A percentile compares a stretch with the other conserved stretches of the same genome.
phyloP scores from a whole-genome alignment of 805 yeast genomes.

The Cyberlindnera subsufficiens region DNA sequence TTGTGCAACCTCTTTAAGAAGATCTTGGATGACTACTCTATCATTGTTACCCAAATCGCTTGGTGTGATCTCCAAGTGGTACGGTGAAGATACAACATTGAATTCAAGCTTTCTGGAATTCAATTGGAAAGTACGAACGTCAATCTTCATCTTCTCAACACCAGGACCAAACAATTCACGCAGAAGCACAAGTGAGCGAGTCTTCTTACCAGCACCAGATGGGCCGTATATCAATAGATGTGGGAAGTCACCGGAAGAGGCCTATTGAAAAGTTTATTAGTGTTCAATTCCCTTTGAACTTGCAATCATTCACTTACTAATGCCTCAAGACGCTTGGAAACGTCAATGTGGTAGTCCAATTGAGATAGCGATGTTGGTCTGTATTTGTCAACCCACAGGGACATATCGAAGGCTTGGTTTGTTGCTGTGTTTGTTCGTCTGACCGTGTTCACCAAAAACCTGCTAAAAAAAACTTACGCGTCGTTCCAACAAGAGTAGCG shows the following conservation, averaged over 20 bases:
- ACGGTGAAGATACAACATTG: constrained; percentile 86
- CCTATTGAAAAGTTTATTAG: constrained; percentile 11
- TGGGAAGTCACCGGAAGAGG: constrained; percentile 81
- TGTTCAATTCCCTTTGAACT: background rate
- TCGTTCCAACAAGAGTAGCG: background rate
- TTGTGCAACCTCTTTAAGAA: constrained; percentile 90
- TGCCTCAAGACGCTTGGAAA: constrained; percentile 60
- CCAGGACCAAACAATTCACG: constrained; percentile 78
- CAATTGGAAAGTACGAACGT: constrained; percentile 78
- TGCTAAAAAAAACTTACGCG: constrained; percentile 5
- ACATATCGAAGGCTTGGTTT: constrained; percentile 41
- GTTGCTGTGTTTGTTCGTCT: background rate
- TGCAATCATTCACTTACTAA: constrained; percentile 20
- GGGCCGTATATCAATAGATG: constrained; percentile 93
- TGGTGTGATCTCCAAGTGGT: constrained; percentile 93
- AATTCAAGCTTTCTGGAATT: constrained; percentile 77
- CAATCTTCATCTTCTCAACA: constrained; percentile 82
- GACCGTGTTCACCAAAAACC: too few relatives aligned
- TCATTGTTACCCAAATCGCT: constrained; percentile 96
- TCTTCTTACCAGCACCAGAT: constrained; percentile 95
- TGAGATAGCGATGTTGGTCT: constrained; percentile 66
- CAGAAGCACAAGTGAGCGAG: constrained; percentile 77
- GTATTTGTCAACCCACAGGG: constrained; percentile 95
- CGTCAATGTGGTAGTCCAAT: constrained; percentile 60
- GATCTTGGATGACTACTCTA: constrained; percentile 89